Conservation (phyloP, 1,139 yeast genomes). For the Arxiozyma slooffiae region DNA sequence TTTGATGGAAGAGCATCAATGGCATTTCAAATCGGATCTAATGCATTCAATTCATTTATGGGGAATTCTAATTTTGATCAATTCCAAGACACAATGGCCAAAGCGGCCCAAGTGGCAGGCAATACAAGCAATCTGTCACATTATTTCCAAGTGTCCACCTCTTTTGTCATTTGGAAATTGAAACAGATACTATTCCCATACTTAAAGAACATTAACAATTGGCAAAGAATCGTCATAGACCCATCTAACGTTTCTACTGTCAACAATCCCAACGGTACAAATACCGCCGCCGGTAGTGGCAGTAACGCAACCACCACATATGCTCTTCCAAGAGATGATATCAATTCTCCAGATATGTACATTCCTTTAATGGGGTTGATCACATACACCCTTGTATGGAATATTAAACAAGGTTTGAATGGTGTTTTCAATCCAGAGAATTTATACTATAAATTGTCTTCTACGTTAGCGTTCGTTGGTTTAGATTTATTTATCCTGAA, state of each 20-base stretch:
- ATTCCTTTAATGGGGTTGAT: conserved; percentile 90
- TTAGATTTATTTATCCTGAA: conserved; percentile 57
- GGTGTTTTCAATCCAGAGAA: conserved; percentile 92
- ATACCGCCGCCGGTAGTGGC: background rate
- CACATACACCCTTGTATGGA: conserved; percentile 79
- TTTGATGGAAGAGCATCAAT: conserved; percentile 74
- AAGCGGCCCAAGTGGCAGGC: conserved; percentile 18
- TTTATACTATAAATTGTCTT: conserved; percentile 83
- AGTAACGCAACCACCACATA: conserved; percentile 17
- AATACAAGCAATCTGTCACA: conserved; percentile 32
- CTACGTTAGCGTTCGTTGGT: conserved; percentile 73
- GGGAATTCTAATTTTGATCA: conserved; percentile 28
- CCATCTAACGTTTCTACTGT: conserved; percentile 14
- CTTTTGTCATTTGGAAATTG: conserved; percentile 70
- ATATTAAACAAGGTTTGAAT: conserved; percentile 73
- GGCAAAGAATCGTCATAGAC: conserved; percentile 52
- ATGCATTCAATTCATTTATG: conserved; percentile 48
- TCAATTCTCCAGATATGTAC: conserved; percentile 93
- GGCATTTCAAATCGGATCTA: conserved; percentile 83
- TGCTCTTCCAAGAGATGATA: conserved; percentile 40
- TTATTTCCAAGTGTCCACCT: conserved; percentile 86
- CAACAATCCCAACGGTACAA: background rate
- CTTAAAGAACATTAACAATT: conserved; percentile 62
- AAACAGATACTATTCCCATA: conserved; percentile 76
- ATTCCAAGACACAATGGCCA: conserved; percentile 26